These are phyloP conservation scores for Boletus fagicola DNA, from an alignment of 768 basidiomycete species.

Conservation along the genomic window DNA sequence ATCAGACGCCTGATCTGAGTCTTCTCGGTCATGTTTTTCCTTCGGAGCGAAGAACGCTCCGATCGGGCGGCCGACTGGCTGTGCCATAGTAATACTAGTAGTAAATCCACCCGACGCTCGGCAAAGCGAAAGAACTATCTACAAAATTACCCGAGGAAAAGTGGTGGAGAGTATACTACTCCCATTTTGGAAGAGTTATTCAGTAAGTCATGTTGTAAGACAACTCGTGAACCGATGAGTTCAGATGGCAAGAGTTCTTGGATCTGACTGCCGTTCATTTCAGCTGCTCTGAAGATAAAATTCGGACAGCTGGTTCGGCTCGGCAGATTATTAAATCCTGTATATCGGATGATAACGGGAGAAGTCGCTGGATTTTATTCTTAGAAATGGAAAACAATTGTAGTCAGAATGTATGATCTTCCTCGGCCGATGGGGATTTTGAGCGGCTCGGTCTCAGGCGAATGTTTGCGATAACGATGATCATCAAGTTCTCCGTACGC, in stretches of 20 bases:
- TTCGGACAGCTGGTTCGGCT: background rate
- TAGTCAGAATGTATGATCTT: background rate
- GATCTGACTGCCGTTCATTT: background rate
- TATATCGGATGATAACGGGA: conserved; percentile 1
- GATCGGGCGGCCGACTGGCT: conserved; percentile 12
- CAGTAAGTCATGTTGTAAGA: background rate
- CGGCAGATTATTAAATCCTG: background rate
- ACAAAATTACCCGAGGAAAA: background rate
- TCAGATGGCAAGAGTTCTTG: background rate
- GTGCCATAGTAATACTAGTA: conserved; percentile 10
- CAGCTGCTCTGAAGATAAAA: background rate
- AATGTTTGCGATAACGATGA: conserved; percentile 1
- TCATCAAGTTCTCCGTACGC: background rate
- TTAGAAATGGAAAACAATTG: background rate
- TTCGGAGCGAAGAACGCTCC: conserved; percentile 11
- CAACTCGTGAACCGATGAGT: background rate
- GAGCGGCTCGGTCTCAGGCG: background rate
- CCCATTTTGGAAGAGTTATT: no score
- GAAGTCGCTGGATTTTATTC: background rate
- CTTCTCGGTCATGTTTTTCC: background rate
- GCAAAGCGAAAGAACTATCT: background rate
- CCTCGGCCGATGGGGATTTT: conserved; percentile 6
- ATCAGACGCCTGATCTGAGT: background rate
- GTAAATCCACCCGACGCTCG: conserved; percentile 10
- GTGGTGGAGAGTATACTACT: background rate